Conservation (phyloP, 2,329 filamentous ascomycete genomes). For the Penicillium sp. region DNA sequence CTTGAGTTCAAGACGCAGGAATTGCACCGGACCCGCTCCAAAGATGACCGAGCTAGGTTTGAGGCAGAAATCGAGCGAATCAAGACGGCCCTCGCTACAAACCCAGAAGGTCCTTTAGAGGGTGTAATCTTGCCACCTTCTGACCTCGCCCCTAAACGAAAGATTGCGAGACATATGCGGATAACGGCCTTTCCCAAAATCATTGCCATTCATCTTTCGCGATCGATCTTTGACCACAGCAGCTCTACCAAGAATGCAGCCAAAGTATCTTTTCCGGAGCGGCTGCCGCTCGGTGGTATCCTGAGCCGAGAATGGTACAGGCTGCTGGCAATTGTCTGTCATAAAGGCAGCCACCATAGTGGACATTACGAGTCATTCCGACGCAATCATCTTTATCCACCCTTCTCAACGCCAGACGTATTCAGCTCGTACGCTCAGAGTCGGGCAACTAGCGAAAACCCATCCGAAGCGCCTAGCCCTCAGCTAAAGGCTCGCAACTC, state of each 20-base stretch:
- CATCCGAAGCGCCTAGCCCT: slow-evolving; percentile 44
- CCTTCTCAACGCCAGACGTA: slow-evolving; percentile 71
- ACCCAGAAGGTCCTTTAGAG: slow-evolving; percentile 68
- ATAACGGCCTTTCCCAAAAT: slow-evolving; percentile 83
- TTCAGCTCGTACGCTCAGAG: slow-evolving; percentile 68
- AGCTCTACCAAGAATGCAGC: slow-evolving; percentile 86
- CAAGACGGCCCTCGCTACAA: slow-evolving; percentile 60
- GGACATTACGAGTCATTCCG: slow-evolving; percentile 96
- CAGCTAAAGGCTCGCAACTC: slow-evolving; percentile 28
- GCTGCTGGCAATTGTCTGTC: slow-evolving; percentile 76
- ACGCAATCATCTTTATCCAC: slow-evolving; percentile 67
- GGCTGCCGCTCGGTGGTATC: slow-evolving; percentile 70
- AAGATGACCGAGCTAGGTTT: slow-evolving; percentile 45
- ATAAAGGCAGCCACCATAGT: slow-evolving; percentile 90
- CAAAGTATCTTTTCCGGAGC: slow-evolving; percentile 85
- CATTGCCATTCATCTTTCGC: slow-evolving; percentile 80
- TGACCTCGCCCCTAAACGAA: slow-evolving; percentile 66
- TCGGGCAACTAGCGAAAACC: slow-evolving; percentile 46
- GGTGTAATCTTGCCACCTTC: slow-evolving; percentile 67
- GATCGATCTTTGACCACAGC: slow-evolving; percentile 77
- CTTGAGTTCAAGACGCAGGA: slow-evolving; percentile 55
- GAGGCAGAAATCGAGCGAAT: slow-evolving; percentile 57
- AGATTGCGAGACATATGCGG: slow-evolving; percentile 77
- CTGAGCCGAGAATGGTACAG: slow-evolving; percentile 71
- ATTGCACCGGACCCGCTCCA: slow-evolving; percentile 51